A percentile compares a stretch with the other conserved stretches of the same genome.
These are phyloP conservation scores for Pistacia vera DNA, from an alignment of 345 rosid genomes.

Conservation along the genomic window DNA sequence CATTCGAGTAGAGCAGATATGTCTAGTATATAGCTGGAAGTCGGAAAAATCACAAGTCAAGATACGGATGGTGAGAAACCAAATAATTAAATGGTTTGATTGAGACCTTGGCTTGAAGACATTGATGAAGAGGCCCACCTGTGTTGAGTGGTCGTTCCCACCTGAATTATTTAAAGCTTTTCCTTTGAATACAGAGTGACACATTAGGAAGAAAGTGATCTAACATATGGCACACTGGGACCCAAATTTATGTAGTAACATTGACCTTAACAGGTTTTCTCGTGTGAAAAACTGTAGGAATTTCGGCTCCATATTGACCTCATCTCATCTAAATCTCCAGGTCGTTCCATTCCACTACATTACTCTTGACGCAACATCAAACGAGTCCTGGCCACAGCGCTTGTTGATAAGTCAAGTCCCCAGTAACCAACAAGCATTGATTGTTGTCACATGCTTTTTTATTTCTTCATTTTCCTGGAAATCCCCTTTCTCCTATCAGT, in stretches of 20 bases:
- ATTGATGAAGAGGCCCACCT: background rate
- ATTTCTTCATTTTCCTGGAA: too few relatives aligned
- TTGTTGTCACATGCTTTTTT: too few relatives aligned
- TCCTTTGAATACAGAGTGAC: background rate
- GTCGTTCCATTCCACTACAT: background rate
- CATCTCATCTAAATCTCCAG: too few relatives aligned
- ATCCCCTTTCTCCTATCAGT: too few relatives aligned
- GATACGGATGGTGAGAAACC: background rate
- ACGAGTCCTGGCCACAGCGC: background rate
- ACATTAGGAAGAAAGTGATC: background rate
- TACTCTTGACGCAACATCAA: background rate
- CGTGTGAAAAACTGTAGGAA: background rate
- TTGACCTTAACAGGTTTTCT: background rate
- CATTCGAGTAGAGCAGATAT: too few relatives aligned
- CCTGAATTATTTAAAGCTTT: background rate
- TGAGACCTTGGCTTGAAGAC: background rate
- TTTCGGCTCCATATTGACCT: constrained; percentile 1
- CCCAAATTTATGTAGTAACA: background rate
- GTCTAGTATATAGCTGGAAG: too few relatives aligned
- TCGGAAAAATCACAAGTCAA: too few relatives aligned
- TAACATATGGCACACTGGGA: background rate
- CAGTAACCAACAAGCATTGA: too few relatives aligned
- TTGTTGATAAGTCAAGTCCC: too few relatives aligned
- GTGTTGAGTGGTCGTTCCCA: background rate
- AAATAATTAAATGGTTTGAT: too few relatives aligned